Base-by-base conservation (phyloP, 179 eudicot species). In the Drosera spatulata region DNA sequence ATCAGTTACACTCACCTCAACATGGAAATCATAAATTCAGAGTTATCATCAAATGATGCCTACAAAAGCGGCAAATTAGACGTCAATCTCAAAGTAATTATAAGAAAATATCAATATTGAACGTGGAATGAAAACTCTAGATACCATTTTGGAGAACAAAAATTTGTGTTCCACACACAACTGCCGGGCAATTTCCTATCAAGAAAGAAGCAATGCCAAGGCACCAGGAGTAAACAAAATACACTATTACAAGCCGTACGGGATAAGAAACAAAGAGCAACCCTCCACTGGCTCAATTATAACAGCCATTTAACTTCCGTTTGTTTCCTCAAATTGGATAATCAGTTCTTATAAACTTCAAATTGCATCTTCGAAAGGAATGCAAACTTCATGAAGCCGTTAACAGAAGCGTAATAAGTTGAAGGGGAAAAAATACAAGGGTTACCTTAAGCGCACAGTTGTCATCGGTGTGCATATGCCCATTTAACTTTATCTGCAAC, bases 21-120 rank as follows among this genome's bases (percentile, higher is more conserved):
- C 87, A 93, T 88, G 64, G 86, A 73, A 62, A 84, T 55, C 80
- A 93, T 73, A 73, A 93, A 93, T 68, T 84, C 79, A 58, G 93
- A 75, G 76, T 88, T 93, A 73, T 93, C 99, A 69, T 93, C 95
- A 77, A 75, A 93, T 15, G 99, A 88, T 56, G 96, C 99, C 99
- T 93, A 80, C 61, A 68, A 14, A 39, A 37, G 22, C 8, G 15
- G 37, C 50, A 52, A 54, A 73, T 22, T 22, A 39, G 60, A 60
- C 43, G 60, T 33, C 51, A 46, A 33, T 56, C 46, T 41, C 68
- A 41, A 15, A 39, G 56, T 41, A 45, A 15, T 2, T 50, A 51
- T 54, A 4, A 58, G 8, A 9, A 43, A 2, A 6, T 14, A 60
- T 39, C 61, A 58, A 7, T 11, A 59, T 33, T 67, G 1, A 50